Evolutionary conservation across 2,329 filamentous ascomycete species (phyloP).

Genomic region (Talaromyces sp.): DNA sequence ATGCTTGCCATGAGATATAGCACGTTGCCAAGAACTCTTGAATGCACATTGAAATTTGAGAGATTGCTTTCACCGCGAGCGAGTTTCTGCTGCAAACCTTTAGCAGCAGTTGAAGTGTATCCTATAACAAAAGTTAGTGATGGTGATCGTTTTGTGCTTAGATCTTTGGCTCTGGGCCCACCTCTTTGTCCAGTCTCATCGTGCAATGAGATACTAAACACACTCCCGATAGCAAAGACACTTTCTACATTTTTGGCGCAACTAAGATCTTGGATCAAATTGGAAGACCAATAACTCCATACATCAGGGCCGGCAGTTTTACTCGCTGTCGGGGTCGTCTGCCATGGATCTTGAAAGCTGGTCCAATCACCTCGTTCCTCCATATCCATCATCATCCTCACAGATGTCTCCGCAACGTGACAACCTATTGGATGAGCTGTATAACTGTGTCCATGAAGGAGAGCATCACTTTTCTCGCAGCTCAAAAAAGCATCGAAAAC

Average conservation of each 20-base stretch:
- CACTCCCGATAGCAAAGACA: constrained; percentile 70
- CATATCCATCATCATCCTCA: constrained; percentile 59
- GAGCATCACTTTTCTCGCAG: constrained; percentile 70
- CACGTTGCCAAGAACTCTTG: constrained; percentile 59
- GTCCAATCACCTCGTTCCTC: constrained; percentile 58
- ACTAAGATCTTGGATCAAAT: constrained; percentile 60
- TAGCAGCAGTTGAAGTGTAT: constrained; percentile 56
- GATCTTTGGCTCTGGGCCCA: constrained; percentile 26
- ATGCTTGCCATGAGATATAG: constrained; percentile 60
- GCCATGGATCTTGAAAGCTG: constrained; percentile 52
- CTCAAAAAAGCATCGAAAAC: constrained; percentile 71
- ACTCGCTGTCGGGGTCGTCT: constrained; percentile 8
- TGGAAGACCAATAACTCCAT: constrained; percentile 70
- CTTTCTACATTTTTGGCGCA: constrained; percentile 56
- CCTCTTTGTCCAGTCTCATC: constrained; percentile 46
- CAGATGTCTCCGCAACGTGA: constrained; percentile 67
- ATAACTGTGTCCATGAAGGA: constrained; percentile 83
- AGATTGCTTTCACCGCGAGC: constrained; percentile 35
- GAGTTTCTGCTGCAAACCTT: constrained; percentile 51
- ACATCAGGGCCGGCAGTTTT: constrained; percentile 23
- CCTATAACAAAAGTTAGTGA: constrained; percentile 35
- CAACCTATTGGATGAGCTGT: constrained; percentile 81
- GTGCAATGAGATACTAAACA: constrained; percentile 63
- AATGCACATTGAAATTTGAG: constrained; percentile 49
- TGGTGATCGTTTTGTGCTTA: neutral